A percentile compares a stretch with the other conserved stretches of the same genome.
phyloP scores from a whole-genome alignment of 805 yeast species.

The Saccharomyces paradoxus region DNA sequence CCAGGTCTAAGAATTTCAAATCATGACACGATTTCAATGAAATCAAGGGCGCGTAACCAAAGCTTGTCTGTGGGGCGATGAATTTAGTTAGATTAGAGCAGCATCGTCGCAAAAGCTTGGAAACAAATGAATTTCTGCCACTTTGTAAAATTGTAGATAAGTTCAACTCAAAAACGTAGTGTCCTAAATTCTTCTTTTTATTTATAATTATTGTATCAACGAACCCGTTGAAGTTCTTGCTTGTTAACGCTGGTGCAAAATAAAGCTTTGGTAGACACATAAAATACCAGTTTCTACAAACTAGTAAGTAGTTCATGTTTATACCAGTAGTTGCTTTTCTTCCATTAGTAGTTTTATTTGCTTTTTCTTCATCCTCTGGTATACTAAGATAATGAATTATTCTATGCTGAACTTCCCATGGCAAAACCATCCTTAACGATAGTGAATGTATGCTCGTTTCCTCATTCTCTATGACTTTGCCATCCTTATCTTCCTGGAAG shows the following conservation, averaged over 20 bases:
- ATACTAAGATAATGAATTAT: slow-evolving; percentile 10
- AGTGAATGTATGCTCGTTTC: neutral
- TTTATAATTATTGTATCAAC: slow-evolving; percentile 55
- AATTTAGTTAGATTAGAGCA: slow-evolving; percentile 56
- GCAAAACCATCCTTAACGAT: slow-evolving; percentile 28
- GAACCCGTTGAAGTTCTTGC: slow-evolving; percentile 63
- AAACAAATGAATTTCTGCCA: slow-evolving; percentile 86
- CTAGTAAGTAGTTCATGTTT: slow-evolving; percentile 39
- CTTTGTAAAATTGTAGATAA: slow-evolving; percentile 75
- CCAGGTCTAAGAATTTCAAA: slow-evolving; percentile 60
- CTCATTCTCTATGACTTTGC: neutral
- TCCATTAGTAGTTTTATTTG: slow-evolving; percentile 21
- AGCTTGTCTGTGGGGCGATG: slow-evolving; percentile 89
- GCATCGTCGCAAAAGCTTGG: slow-evolving; percentile 73
- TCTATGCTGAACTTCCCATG: slow-evolving; percentile 39
- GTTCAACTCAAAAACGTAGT: slow-evolving; percentile 57
- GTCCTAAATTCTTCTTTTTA: slow-evolving; percentile 43
- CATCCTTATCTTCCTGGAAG: neutral
- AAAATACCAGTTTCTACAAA: slow-evolving; percentile 53
- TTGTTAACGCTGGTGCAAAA: slow-evolving; percentile 49
- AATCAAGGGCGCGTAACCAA: slow-evolving; percentile 85
- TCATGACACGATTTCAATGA: slow-evolving; percentile 64
- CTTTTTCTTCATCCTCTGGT: slow-evolving; percentile 9
- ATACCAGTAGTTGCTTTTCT: slow-evolving; percentile 31
- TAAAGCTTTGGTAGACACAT: slow-evolving; percentile 62